A percentile compares a stretch with the other conserved stretches of the same genome.
phyloP scores from a whole-genome alignment of 2,329 filamentous ascomycete species.

The Calycina marina region DNA sequence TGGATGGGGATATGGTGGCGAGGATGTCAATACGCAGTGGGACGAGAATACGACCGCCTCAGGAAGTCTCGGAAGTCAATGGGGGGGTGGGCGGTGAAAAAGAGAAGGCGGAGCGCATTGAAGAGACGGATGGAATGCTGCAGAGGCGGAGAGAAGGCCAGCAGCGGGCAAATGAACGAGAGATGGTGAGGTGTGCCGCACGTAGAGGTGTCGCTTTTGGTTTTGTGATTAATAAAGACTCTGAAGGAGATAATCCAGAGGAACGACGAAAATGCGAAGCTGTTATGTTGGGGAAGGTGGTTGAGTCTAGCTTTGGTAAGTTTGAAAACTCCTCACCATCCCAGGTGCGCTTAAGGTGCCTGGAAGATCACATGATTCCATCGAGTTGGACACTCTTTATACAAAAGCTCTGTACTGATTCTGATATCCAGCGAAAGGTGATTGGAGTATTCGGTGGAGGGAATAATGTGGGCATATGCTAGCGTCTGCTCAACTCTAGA shows the following conservation, averaged over 20 bases:
- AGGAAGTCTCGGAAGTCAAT: conserved; percentile 27
- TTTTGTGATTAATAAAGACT: conserved; percentile 3
- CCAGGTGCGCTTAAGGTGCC: no score
- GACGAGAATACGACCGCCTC: conserved; percentile 5
- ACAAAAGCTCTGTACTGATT: no score
- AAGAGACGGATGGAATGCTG: conserved; percentile 36
- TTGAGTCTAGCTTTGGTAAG: background rate
- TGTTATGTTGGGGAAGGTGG: background rate
- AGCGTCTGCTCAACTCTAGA: no score
- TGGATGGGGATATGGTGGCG: background rate
- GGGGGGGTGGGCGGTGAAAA: conserved; percentile 41
- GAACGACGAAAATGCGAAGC: background rate
- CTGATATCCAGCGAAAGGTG: no score
- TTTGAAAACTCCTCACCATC: no score
- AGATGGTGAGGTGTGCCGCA: conserved; percentile 9
- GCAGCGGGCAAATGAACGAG: conserved; percentile 8
- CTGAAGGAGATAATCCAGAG: background rate
- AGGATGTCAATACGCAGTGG: background rate
- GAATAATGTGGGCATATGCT: no score
- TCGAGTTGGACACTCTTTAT: no score
- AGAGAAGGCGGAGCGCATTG: conserved; percentile 34
- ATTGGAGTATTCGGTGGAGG: no score
- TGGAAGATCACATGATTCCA: no score
- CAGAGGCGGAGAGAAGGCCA: conserved; percentile 26
- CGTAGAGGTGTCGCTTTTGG: conserved; percentile 12